Evolutionary conservation across 2,329 filamentous ascomycete genomes (phyloP).

Genomic region (Neocucurbitaria cava): DNA sequence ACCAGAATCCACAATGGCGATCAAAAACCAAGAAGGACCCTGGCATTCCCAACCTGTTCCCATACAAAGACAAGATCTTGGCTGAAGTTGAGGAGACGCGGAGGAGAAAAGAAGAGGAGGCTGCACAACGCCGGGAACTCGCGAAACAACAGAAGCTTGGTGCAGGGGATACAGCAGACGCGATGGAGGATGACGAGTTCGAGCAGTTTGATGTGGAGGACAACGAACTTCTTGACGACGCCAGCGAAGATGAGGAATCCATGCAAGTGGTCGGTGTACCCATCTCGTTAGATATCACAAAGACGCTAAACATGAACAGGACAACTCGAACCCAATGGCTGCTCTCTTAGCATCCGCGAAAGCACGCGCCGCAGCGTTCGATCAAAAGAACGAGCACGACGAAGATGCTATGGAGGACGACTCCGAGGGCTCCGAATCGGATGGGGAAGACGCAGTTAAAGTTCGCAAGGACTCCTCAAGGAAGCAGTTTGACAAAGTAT

Average conservation of each 20-base stretch:
- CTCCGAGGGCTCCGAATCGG: conserved; percentile 58
- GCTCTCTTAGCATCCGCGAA: conserved; percentile 86
- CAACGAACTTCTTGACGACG: conserved; percentile 57
- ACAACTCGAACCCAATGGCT: conserved; percentile 85
- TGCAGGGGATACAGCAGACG: conserved; percentile 45
- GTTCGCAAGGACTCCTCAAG: conserved; percentile 69
- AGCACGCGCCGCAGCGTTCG: conserved; percentile 78
- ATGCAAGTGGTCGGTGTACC: conserved; percentile 57
- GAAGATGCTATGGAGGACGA: conserved; percentile 66
- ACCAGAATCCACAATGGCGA: conserved; percentile 89
- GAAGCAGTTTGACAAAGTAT: conserved; percentile 92
- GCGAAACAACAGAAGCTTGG: conserved; percentile 58
- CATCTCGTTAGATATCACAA: neutral
- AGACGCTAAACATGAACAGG: conserved; percentile 42
- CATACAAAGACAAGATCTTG: conserved; percentile 94
- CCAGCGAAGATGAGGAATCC: conserved; percentile 63
- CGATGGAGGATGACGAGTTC: conserved; percentile 45
- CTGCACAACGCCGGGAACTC: conserved; percentile 70
- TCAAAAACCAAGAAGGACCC: conserved; percentile 97
- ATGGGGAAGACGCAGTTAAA: conserved; percentile 44
- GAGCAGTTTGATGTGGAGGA: conserved; percentile 58
- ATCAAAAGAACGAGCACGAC: conserved; percentile 67
- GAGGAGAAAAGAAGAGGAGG: conserved; percentile 79
- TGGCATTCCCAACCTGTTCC: conserved; percentile 95
- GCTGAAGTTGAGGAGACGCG: conserved; percentile 93